Base-by-base conservation (phyloP, 2,329 filamentous ascomycete genomes). In the Xylogone sp. region DNA sequence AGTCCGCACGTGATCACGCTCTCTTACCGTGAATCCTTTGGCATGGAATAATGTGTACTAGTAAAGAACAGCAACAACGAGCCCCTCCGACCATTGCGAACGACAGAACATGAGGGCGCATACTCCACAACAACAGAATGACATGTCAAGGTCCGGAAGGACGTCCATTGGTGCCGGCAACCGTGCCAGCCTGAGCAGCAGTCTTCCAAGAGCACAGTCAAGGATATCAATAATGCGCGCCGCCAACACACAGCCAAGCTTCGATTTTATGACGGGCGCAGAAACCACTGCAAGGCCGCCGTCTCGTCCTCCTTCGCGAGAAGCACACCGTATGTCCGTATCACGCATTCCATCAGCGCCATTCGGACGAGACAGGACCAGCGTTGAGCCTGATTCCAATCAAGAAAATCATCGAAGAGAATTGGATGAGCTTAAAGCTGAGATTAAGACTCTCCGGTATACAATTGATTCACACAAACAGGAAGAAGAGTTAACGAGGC, bases 391-490 rank as follows among this genome's bases (percentile, higher is more conserved):
- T 1, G 61, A 64, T 9, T 48, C 57, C 13, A 60, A 62, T 16
- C 47, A 48, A 0, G 59, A 65, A 21, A 61, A 56, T 46, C 55
- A 55, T 10, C 57, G 55, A 2, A 52, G 55, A 24, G 62, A 56
- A 65, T 68, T 86, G 82, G 92, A 97, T 63, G 87, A 92, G 57
- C 77, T 97, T 21, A 92, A 93, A 64, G 90, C 93, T 2, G 90
- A 97, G 69, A 76, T 97, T 42, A 94, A 92, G 55, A 89, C 90
- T 0, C 75, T 97, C 47, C 86, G 86, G 55, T 99, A 97, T 71
- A 90, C 93, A 53, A 78, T 96, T 58, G 88, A 91, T 62, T 93
- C 88, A 18, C 75, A 89, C 49, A 92, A 93, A 62, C 90, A 96
- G 60, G 93, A 97, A 64, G 86, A 88, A 60, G 90, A 96, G 52